phyloP scores from a whole-genome alignment of 768 basidiomycete genomes.

The Amylocystis lapponica region DNA sequence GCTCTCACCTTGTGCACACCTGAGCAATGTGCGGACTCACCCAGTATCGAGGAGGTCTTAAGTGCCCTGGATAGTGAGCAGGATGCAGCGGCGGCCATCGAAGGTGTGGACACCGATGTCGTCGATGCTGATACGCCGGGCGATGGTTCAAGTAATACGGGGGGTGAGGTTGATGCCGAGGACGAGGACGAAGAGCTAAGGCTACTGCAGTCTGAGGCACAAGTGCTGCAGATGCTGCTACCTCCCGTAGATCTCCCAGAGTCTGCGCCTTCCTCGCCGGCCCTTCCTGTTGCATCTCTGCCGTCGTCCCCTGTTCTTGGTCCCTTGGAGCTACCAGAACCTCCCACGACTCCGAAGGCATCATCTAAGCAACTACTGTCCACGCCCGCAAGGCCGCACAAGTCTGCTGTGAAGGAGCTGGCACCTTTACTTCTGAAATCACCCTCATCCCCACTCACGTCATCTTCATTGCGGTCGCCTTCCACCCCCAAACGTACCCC shows the following conservation, averaged over 20 bases:
- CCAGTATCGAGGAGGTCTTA: too few species aligned
- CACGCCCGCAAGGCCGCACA: slow-evolving; percentile 2
- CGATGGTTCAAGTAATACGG: background rate
- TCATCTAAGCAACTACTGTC: background rate
- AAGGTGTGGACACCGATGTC: too few species aligned
- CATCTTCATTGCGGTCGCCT: slow-evolving; percentile 3
- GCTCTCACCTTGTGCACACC: too few species aligned
- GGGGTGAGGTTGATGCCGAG: background rate
- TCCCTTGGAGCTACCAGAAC: background rate
- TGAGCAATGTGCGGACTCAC: too few species aligned
- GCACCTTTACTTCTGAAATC: background rate
- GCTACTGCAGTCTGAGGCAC: too few species aligned
- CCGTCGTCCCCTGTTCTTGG: background rate
- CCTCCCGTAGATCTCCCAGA: too few species aligned
- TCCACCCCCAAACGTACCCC: slow-evolving; percentile 13
- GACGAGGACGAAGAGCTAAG: background rate
- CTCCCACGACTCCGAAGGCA: slow-evolving; percentile 11
- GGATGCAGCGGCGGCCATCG: too few species aligned
- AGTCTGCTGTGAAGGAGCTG: background rate
- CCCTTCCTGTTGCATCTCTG: background rate
- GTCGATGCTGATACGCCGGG: too few species aligned
- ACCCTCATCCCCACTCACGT: background rate
- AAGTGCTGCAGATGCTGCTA: too few species aligned
- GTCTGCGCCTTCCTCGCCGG: background rate
- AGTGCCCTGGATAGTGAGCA: too few species aligned